Percentiles rank a stretch among this genome's conserved stretches.
Evolutionary conservation across 768 basidiomycete species (phyloP).

Genomic region (Tylopilus balloui): DNA sequence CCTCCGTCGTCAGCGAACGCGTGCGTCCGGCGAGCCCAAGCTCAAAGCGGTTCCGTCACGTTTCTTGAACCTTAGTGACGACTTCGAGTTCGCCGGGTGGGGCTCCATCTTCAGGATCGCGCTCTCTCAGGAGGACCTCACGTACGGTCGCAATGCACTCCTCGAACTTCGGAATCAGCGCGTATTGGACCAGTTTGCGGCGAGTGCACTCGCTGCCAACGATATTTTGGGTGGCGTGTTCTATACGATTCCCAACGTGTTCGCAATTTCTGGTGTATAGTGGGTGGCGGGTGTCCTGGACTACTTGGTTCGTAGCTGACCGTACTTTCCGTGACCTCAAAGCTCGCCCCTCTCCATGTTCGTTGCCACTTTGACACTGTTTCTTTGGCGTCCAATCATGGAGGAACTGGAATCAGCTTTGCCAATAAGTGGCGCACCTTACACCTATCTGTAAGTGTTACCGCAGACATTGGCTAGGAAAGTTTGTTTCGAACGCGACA

Average conservation of each 20-base stretch:
- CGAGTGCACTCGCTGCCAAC: slow-evolving; percentile 63
- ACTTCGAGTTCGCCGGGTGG: slow-evolving; percentile 74
- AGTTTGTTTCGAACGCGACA: slow-evolving; percentile 17
- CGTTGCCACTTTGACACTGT: slow-evolving; percentile 55
- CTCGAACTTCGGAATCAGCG: slow-evolving; percentile 30
- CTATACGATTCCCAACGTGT: slow-evolving; percentile 64
- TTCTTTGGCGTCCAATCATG: slow-evolving; percentile 74
- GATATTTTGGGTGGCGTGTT: slow-evolving; percentile 65
- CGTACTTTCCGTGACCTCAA: neutral
- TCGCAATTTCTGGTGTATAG: slow-evolving; percentile 60
- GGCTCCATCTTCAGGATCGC: slow-evolving; percentile 48
- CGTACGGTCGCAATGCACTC: slow-evolving; percentile 31
- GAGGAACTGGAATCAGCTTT: slow-evolving; percentile 66
- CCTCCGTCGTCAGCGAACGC: slow-evolving; percentile 53
- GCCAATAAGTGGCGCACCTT: slow-evolving; percentile 67
- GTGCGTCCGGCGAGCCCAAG: slow-evolving; percentile 42
- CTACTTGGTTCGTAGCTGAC: neutral
- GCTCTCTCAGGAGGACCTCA: slow-evolving; percentile 41
- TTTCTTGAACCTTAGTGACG: slow-evolving; percentile 55
- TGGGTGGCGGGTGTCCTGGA: slow-evolving; percentile 30
- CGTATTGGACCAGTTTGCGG: slow-evolving; percentile 58
- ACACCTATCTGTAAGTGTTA: slow-evolving; percentile 55
- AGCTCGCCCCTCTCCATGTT: slow-evolving; percentile 70
- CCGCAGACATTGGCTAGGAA: neutral
- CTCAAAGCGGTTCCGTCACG: slow-evolving; percentile 46